Evolutionary conservation across 2,329 filamentous ascomycete species (phyloP).

Genomic region (Cadophora gregata): DNA sequence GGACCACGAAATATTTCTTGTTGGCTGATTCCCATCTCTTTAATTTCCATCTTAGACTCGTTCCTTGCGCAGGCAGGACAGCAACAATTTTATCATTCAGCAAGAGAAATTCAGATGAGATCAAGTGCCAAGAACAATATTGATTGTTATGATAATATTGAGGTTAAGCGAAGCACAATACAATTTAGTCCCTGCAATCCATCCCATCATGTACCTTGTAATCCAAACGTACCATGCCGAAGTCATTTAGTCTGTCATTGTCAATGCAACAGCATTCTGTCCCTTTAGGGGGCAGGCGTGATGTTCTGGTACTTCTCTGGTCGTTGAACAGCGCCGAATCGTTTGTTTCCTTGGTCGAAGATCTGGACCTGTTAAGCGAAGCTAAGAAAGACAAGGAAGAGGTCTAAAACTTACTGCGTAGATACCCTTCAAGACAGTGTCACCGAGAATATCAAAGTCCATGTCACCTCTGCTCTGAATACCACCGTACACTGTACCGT

Average conservation of each 20-base stretch:
- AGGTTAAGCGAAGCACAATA: neutral
- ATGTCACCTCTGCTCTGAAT: slow-evolving; percentile 62
- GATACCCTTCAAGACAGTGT: slow-evolving; percentile 62
- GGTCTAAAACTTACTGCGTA: slow-evolving; percentile 56
- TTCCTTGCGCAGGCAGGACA: too few relatives aligned
- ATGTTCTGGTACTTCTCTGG: slow-evolving; percentile 42
- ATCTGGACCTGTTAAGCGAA: slow-evolving; percentile 48
- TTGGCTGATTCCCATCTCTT: too few relatives aligned
- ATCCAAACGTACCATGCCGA: slow-evolving; percentile 6
- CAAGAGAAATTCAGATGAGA: too few relatives aligned
- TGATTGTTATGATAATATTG: neutral
- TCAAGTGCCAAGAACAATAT: neutral
- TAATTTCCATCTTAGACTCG: too few relatives aligned
- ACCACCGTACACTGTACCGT: slow-evolving; percentile 62
- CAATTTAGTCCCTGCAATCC: slow-evolving; percentile 5
- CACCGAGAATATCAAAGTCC: slow-evolving; percentile 63
- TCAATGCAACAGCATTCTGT: neutral
- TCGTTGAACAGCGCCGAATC: slow-evolving; percentile 61
- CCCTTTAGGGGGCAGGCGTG: slow-evolving; percentile 34
- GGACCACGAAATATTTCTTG: too few relatives aligned
- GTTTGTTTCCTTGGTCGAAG: slow-evolving; percentile 63
- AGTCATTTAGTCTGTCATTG: slow-evolving; percentile 20
- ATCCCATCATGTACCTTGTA: neutral
- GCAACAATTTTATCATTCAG: too few relatives aligned
- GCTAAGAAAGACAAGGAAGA: neutral